Evolutionary conservation across 352 stramenopile species (phyloP).

Genomic region (Phytophthora hibernalis): DNA sequence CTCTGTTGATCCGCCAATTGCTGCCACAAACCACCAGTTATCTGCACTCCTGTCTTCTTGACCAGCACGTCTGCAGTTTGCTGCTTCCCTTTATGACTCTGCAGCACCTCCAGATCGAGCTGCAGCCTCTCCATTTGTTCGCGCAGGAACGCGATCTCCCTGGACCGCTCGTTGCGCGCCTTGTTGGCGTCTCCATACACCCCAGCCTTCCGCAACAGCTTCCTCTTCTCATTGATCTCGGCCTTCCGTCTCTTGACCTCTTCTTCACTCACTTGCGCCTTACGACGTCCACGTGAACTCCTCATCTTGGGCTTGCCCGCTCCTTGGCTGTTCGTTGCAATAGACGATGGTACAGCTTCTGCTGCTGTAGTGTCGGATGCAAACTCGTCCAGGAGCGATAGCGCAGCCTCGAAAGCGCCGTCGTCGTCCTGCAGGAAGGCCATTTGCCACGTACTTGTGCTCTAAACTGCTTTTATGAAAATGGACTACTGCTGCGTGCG

Average conservation of each 20-base stretch:
- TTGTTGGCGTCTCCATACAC: slow-evolving; percentile 41
- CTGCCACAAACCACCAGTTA: slow-evolving; percentile 26
- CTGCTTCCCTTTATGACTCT: slow-evolving; percentile 2
- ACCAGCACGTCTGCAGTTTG: neutral
- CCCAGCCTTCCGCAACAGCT: slow-evolving; percentile 20
- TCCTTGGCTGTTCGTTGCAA: neutral
- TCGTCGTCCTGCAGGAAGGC: slow-evolving; percentile 29
- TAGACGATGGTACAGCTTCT: neutral
- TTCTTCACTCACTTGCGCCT: slow-evolving; percentile 6
- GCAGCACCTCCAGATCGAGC: slow-evolving; percentile 30
- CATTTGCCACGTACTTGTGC: slow-evolving; percentile 1
- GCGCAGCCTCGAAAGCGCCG: slow-evolving; percentile 26
- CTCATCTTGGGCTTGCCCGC: neutral
- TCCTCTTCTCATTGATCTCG: slow-evolving; percentile 26
- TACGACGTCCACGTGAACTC: neutral
- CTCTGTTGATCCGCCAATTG: slow-evolving; percentile 29
- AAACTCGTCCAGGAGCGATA: slow-evolving; percentile 37
- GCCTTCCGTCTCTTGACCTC: slow-evolving; percentile 16
- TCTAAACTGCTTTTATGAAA: neutral
- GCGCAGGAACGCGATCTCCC: slow-evolving; percentile 48
- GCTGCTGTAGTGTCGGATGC: neutral
- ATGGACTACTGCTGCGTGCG: neutral
- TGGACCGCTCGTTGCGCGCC: slow-evolving; percentile 35
- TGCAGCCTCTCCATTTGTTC: slow-evolving; percentile 43
- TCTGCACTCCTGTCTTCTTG: slow-evolving; percentile 2